Conservation (phyloP, 257 asterid genomes). For the Salvia splendens region DNA sequence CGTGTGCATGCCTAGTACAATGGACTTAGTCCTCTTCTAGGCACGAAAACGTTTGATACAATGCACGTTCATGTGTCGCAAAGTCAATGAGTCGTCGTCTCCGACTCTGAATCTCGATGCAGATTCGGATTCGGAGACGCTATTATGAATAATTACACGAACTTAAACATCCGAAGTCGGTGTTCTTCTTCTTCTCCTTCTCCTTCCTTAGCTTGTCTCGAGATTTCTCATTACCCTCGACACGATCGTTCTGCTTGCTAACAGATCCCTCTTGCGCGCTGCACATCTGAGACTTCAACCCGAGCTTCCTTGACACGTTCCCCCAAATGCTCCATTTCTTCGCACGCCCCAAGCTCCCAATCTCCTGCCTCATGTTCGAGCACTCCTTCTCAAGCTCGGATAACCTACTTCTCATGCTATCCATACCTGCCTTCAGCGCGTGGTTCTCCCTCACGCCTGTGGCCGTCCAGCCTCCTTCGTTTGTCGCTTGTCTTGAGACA, state of each 20-base stretch:
- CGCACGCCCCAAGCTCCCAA: slow-evolving; percentile 66
- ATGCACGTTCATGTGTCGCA: too few species aligned
- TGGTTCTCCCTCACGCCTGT: slow-evolving; percentile 81
- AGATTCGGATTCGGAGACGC: too few species aligned
- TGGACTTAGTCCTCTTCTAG: too few species aligned
- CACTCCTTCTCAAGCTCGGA: slow-evolving; percentile 94
- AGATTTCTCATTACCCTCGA: slow-evolving; percentile 48
- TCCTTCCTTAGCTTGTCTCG: slow-evolving; percentile 33
- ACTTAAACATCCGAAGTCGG: background rate
- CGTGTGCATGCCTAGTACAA: too few species aligned
- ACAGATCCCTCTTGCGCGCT: slow-evolving; percentile 94
- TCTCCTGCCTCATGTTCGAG: slow-evolving; percentile 81
- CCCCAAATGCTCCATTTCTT: slow-evolving; percentile 71
- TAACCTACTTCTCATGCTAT: slow-evolving; percentile 82
- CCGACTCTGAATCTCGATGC: too few species aligned
- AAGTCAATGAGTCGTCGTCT: too few species aligned
- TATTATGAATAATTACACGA: background rate
- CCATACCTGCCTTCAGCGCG: slow-evolving; percentile 93
- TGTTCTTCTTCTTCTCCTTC: slow-evolving; percentile 58
- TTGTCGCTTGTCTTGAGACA: slow-evolving; percentile 69
- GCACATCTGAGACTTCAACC: slow-evolving; percentile 93
- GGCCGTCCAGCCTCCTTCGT: slow-evolving; percentile 72
- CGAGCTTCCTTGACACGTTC: slow-evolving; percentile 69
- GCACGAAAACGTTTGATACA: too few species aligned
- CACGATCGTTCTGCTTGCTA: slow-evolving; percentile 54